Conservation (phyloP, 768 basidiomycete genomes). For the Pleurotus salmoneostramineus region DNA sequence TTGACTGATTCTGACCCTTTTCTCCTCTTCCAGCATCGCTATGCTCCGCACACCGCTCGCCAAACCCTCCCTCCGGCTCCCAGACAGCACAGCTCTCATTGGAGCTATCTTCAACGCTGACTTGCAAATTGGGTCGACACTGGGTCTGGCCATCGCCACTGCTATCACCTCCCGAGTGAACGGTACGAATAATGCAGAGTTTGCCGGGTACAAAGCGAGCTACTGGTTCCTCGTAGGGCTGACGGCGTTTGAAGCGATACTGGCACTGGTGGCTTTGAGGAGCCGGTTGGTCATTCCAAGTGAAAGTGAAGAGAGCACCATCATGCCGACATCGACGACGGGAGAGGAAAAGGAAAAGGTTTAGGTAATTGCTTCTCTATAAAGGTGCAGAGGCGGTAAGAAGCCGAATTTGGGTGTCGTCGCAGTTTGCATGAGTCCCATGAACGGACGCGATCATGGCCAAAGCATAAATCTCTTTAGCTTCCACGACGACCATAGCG, state of each 20-base stretch:
- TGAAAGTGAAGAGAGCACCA: neutral
- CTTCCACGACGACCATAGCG: too few relatives aligned
- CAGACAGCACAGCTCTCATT: conserved; percentile 22
- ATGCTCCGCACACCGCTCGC: conserved; percentile 40
- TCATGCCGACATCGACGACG: neutral
- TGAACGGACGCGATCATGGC: too few relatives aligned
- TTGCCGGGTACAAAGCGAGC: conserved; percentile 13
- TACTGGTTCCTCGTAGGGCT: conserved; percentile 15
- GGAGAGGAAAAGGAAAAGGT: neutral
- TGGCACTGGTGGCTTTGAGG: conserved; percentile 7
- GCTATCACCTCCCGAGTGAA: conserved; percentile 26
- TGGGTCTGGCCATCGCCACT: conserved; percentile 38
- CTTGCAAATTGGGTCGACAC: conserved; percentile 47
- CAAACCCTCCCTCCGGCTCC: conserved; percentile 34
- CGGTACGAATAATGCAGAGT: neutral
- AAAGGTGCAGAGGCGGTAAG: too few relatives aligned
- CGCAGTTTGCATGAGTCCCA: too few relatives aligned
- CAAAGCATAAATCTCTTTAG: too few relatives aligned
- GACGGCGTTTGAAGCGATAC: conserved; percentile 12
- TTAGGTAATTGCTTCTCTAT: neutral
- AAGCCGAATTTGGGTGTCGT: too few relatives aligned
- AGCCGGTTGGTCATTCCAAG: neutral
- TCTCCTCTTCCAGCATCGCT: conserved; percentile 30
- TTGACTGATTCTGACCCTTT: neutral
- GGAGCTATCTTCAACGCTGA: conserved; percentile 55